phyloP scores from a whole-genome alignment of 345 rosid species.

The Noccaea bulbosa region DNA sequence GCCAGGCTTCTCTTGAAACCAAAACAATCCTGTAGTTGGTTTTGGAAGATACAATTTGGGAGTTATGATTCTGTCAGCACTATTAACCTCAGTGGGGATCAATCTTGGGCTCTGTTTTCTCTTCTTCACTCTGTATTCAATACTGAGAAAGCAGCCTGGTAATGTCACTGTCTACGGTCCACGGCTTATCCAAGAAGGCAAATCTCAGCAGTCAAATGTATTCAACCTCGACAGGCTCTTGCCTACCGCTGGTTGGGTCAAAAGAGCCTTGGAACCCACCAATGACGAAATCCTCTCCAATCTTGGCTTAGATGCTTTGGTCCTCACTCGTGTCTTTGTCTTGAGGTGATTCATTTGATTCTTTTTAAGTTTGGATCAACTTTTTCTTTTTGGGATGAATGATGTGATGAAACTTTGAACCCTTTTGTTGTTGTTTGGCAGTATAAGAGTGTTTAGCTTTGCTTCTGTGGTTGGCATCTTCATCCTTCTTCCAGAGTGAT shows the following conservation, averaged over 20 bases:
- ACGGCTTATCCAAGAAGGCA: slow-evolving; percentile 54
- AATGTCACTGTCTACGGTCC: slow-evolving; percentile 69
- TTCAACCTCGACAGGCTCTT: slow-evolving; percentile 69
- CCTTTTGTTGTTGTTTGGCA: slow-evolving; percentile 37
- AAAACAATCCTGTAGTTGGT: slow-evolving; percentile 1
- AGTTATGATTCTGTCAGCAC: slow-evolving; percentile 81
- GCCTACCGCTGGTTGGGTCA: slow-evolving; percentile 88
- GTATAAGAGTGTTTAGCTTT: slow-evolving; percentile 68
- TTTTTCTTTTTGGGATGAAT: slow-evolving; percentile 9
- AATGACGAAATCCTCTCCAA: slow-evolving; percentile 64
- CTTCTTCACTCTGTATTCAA: slow-evolving; percentile 79
- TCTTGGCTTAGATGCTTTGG: slow-evolving; percentile 80
- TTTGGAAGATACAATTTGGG: background rate
- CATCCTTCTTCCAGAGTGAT: slow-evolving; percentile 80
- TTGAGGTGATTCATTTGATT: slow-evolving; percentile 55
- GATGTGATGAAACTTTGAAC: slow-evolving; percentile 6
- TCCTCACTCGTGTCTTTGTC: slow-evolving; percentile 67
- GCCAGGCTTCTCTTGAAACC: slow-evolving; percentile 28
- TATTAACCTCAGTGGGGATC: slow-evolving; percentile 93
- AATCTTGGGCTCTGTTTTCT: slow-evolving; percentile 84
- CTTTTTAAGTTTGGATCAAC: background rate
- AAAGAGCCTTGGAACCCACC: slow-evolving; percentile 66
- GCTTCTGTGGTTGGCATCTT: slow-evolving; percentile 69
- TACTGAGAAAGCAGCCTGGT: slow-evolving; percentile 76
- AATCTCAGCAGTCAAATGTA: slow-evolving; percentile 37